A percentile compares a stretch with the other conserved stretches of the same genome.
phyloP scores from a whole-genome alignment of 2,329 filamentous ascomycete species.

The Xylaria sp. region DNA sequence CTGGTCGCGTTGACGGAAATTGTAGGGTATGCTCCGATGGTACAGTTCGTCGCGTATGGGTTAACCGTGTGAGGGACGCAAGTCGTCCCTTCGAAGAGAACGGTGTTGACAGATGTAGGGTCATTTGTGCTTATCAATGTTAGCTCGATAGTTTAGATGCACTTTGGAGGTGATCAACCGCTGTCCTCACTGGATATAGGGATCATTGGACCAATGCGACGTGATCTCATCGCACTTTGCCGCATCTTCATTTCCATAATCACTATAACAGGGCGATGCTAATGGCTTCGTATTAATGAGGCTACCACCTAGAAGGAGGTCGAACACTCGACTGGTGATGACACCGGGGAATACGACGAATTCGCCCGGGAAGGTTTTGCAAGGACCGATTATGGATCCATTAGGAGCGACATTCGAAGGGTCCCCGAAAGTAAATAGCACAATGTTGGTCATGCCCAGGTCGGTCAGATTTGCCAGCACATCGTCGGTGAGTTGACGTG shows the following conservation, averaged over 20 bases:
- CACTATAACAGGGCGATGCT: slow-evolving; percentile 33
- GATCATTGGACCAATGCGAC: slow-evolving; percentile 32
- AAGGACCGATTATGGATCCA: slow-evolving; percentile 24
- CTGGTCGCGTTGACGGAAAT: slow-evolving; percentile 34
- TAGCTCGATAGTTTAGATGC: neutral
- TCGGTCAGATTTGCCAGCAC: slow-evolving; percentile 33
- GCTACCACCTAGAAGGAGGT: slow-evolving; percentile 33
- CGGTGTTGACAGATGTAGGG: slow-evolving; percentile 35
- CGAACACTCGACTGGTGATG: slow-evolving; percentile 30
- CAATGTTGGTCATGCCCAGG: slow-evolving; percentile 30
- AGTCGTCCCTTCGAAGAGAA: slow-evolving; percentile 31
- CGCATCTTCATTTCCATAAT: slow-evolving; percentile 31
- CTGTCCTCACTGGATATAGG: slow-evolving; percentile 31
- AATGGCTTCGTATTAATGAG: slow-evolving; percentile 33
- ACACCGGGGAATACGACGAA: slow-evolving; percentile 30
- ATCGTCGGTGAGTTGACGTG: slow-evolving; percentile 30
- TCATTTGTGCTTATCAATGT: slow-evolving; percentile 28
- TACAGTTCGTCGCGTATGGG: slow-evolving; percentile 28
- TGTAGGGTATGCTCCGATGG: slow-evolving; percentile 33
- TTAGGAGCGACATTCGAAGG: slow-evolving; percentile 18
- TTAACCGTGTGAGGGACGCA: slow-evolving; percentile 34
- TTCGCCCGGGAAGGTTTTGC: slow-evolving; percentile 34
- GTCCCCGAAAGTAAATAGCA: slow-evolving; percentile 30
- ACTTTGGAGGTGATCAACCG: neutral
- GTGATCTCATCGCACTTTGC: slow-evolving; percentile 32